A percentile compares a stretch with the other conserved stretches of the same genome.
Evolutionary conservation across 495 filamentous ascomycete species (phyloP).

Genomic region (Oidiodendron maius): DNA sequence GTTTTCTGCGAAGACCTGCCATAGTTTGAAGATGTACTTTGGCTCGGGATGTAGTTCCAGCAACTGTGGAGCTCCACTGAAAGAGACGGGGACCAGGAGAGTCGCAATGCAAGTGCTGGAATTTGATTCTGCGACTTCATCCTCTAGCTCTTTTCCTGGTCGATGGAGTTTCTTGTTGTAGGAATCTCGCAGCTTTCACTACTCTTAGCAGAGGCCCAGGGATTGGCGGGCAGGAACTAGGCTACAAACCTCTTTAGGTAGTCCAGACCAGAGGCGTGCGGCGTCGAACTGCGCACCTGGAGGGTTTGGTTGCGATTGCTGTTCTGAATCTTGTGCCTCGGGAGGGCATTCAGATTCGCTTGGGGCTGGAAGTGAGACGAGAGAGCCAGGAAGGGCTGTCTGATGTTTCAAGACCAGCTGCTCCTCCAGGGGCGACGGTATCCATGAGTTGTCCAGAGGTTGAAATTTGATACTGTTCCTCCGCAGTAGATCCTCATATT

Average conservation of each 20-base stretch:
- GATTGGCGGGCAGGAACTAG: background rate
- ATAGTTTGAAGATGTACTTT: slow-evolving; percentile 62
- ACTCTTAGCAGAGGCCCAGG: background rate
- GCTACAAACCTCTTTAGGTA: background rate
- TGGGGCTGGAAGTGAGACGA: background rate
- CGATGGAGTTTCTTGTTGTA: background rate
- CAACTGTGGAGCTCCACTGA: slow-evolving; percentile 18
- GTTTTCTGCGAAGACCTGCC: slow-evolving; percentile 60
- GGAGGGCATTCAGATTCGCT: background rate
- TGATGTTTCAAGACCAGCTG: background rate
- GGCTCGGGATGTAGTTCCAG: slow-evolving; percentile 48
- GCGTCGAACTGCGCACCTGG: background rate
- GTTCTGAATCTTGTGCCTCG: background rate
- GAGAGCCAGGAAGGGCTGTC: background rate
- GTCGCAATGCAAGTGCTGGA: background rate
- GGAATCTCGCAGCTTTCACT: background rate
- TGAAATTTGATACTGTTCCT: slow-evolving; percentile 29
- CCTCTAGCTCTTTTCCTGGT: background rate
- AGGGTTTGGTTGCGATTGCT: background rate
- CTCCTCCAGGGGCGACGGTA: background rate
- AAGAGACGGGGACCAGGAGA: background rate
- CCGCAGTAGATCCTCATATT: slow-evolving; percentile 44
- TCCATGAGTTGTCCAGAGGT: background rate
- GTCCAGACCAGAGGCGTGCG: background rate
- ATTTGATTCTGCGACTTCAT: background rate